phyloP scores from a whole-genome alignment of 2,329 filamentous ascomycete genomes.

The Diaporthe aspalathi region DNA sequence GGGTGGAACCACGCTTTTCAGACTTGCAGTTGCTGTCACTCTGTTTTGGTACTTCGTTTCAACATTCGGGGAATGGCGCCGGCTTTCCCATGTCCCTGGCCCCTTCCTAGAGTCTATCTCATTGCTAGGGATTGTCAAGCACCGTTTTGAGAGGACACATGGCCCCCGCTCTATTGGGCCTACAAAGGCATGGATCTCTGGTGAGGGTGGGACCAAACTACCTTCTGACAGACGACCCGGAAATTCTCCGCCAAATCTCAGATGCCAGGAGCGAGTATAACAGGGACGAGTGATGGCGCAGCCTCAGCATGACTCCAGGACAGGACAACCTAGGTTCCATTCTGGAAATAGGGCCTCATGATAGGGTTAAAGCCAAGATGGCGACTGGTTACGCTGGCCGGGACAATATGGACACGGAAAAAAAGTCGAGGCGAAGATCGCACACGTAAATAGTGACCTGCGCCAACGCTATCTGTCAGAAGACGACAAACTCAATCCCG shows the following conservation, averaged over 20 bases:
- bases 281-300: conserved; percentile 8
- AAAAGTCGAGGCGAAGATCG: neutral
- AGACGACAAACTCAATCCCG: conserved; percentile 1
- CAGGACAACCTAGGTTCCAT: neutral
- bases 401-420: conserved; percentile 18
- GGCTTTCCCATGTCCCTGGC: conserved; percentile 3
- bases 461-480: conserved; percentile 8
- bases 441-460: neutral
- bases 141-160: neutral
- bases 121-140: conserved; percentile 5
- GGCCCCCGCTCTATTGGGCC: neutral
- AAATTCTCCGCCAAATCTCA: conserved; percentile 3
- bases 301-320: neutral
- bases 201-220: conserved; percentile 19
- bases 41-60: neutral
- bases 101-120: neutral
- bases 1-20: neutral
- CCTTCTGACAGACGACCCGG: conserved; percentile 15
- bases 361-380: conserved; percentile 15
- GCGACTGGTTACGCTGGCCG: conserved; percentile 2
- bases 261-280: conserved; percentile 9
- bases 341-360: conserved; percentile 14
- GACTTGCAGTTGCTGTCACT: neutral
- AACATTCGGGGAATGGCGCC: neutral
- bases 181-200: neutral